Conservation (phyloP, 2,329 filamentous ascomycete genomes). For the Colletotrichum gigasporum region DNA sequence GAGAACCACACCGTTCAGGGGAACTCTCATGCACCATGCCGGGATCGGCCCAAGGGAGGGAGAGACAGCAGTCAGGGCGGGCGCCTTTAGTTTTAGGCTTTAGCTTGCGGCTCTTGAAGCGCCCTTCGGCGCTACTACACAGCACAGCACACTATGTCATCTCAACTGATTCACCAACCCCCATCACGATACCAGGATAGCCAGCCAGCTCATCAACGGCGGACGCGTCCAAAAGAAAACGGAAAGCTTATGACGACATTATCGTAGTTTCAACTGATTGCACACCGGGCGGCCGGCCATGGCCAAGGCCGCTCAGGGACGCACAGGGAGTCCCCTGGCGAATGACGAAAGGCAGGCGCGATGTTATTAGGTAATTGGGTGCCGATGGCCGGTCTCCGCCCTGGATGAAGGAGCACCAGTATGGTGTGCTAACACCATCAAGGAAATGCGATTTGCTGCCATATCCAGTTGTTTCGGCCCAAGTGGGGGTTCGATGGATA, state of each 20-base stretch:
- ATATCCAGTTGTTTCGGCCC: slow-evolving; percentile 27
- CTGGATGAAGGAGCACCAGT: not conserved
- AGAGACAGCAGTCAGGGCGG: not conserved
- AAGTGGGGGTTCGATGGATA: slow-evolving; percentile 28
- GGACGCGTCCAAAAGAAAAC: not conserved
- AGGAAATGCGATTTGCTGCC: slow-evolving; percentile 27
- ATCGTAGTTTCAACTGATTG: not conserved
- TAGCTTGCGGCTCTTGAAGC: slow-evolving; percentile 2
- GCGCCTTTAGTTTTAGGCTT: not conserved
- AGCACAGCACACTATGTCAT: too few relatives aligned
- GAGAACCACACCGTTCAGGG: slow-evolving; percentile 8
- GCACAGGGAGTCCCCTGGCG: slow-evolving; percentile 20
- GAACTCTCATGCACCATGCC: slow-evolving; percentile 13
- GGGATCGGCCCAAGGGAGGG: not conserved
- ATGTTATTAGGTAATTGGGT: slow-evolving; percentile 28
- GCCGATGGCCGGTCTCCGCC: not conserved
- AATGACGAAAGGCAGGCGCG: slow-evolving; percentile 12
- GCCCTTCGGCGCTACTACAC: not conserved
- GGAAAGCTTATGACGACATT: slow-evolving; percentile 2
- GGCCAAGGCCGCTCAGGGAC: slow-evolving; percentile 7
- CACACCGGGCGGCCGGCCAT: not conserved
- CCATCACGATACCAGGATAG: not conserved
- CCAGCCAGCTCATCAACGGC: not conserved
- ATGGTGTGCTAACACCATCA: slow-evolving; percentile 12
- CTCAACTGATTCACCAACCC: not conserved